A percentile compares a stretch with the other conserved stretches of the same genome.
These are phyloP conservation scores for Viola pubescens DNA, from an alignment of 441 rosid species.

Conservation along the genomic window DNA sequence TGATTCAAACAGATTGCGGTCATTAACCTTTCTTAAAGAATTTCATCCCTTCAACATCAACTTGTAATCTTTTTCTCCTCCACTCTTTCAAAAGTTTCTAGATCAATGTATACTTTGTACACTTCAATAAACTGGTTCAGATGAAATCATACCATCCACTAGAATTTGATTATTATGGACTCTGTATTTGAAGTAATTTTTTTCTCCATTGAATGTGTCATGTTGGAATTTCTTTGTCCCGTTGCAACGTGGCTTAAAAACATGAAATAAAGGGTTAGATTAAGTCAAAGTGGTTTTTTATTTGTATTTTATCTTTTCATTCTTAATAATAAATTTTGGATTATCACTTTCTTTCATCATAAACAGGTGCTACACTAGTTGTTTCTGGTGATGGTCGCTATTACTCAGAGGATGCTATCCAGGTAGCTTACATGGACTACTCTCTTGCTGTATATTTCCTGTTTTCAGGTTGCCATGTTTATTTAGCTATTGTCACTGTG, in stretches of 20 bases:
- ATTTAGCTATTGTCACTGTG: not conserved
- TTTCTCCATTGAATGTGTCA: too few species aligned
- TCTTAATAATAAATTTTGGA: not conserved
- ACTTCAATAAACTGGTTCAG: too few species aligned
- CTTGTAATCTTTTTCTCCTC: too few species aligned
- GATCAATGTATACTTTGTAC: too few species aligned
- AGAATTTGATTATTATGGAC: too few species aligned
- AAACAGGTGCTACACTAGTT: constrained; percentile 82
- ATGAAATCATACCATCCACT: too few species aligned
- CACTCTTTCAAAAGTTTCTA: too few species aligned
- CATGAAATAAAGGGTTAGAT: not conserved
- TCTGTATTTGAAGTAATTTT: too few species aligned
- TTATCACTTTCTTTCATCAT: not conserved
- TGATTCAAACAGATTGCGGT: too few species aligned
- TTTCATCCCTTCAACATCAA: too few species aligned
- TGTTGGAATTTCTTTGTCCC: too few species aligned
- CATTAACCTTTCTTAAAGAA: too few species aligned
- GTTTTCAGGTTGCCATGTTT: not conserved
- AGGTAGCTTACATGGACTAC: not conserved
- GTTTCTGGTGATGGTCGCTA: constrained; percentile 99
- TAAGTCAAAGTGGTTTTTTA: not conserved
- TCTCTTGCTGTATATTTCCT: not conserved
- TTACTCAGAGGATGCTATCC: constrained; percentile 50
- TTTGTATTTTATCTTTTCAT: not conserved
- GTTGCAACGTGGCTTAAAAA: not conserved